Evolutionary conservation across 2,329 filamentous ascomycete genomes (phyloP).

Genomic region (Neospermospora avenae): DNA sequence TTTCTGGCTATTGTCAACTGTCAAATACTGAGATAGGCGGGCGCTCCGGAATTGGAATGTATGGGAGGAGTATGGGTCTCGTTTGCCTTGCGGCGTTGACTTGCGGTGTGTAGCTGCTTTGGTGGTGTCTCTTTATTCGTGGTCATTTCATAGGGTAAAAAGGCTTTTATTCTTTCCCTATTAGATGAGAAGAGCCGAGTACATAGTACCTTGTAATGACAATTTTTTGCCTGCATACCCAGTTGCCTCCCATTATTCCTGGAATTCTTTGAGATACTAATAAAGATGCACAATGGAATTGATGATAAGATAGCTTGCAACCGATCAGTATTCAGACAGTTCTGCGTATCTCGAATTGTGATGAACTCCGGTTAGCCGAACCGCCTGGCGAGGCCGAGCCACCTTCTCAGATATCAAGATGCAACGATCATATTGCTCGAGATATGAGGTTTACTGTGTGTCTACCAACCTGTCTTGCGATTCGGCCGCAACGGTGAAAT

Average conservation of each 20-base stretch:
- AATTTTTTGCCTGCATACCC: neutral
- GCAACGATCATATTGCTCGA: too few species aligned
- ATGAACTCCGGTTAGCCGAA: too few species aligned
- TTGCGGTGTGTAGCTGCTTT: neutral
- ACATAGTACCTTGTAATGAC: neutral
- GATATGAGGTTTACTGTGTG: too few species aligned
- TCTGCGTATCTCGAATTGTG: too few species aligned
- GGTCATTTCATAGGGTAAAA: neutral
- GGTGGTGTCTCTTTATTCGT: neutral
- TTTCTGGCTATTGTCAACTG: neutral
- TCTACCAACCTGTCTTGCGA: too few species aligned
- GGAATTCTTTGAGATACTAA: too few species aligned
- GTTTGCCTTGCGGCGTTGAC: neutral
- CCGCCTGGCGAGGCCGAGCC: too few species aligned
- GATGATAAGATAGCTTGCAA: too few species aligned
- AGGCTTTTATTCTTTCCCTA: neutral
- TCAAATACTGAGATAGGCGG: neutral
- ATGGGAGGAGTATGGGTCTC: neutral
- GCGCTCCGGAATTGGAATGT: constrained; percentile 2
- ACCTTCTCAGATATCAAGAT: too few species aligned
- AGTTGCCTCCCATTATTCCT: neutral
- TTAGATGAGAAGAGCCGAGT: neutral
- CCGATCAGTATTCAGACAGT: too few species aligned
- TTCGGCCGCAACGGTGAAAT: too few species aligned
- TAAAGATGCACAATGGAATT: too few species aligned